Evolutionary conservation across 352 stramenopile species (phyloP).

Genomic region (Poterioochromonas sp.): DNA sequence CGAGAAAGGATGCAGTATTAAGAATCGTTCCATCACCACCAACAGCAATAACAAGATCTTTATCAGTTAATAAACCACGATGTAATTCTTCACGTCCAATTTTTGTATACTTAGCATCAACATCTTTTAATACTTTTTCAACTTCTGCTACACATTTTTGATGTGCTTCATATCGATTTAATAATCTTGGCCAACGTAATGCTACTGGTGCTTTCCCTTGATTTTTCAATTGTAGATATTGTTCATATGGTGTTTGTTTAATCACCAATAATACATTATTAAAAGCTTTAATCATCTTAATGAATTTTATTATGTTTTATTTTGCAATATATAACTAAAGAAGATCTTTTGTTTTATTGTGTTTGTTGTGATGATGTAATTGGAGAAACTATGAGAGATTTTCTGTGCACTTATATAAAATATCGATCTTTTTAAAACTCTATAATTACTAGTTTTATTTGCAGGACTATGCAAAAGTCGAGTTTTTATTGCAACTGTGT

Average conservation of each 20-base stretch:
- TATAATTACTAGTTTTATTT: too few relatives aligned
- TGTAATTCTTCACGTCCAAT: constrained; percentile 70
- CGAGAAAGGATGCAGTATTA: constrained; percentile 51
- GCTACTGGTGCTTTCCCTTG: constrained; percentile 66
- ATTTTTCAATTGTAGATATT: constrained; percentile 65
- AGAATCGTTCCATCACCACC: constrained; percentile 69
- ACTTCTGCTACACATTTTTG: constrained; percentile 64
- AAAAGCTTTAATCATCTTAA: constrained; percentile 34
- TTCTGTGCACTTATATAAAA: too few relatives aligned
- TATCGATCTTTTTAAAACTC: too few relatives aligned
- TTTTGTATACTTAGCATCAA: constrained; percentile 57
- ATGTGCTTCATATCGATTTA: constrained; percentile 58
- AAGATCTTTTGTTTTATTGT: too few relatives aligned
- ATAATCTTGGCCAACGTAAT: constrained; percentile 59
- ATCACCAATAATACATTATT: constrained; percentile 62
- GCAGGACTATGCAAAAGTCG: too few relatives aligned
- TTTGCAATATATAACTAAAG: too few relatives aligned
- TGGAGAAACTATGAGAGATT: too few relatives aligned
- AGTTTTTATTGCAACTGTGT: too few relatives aligned
- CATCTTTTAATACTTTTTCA: constrained; percentile 50
- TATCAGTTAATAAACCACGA: constrained; percentile 50
- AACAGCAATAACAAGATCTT: constrained; percentile 64
- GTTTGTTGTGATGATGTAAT: too few relatives aligned
- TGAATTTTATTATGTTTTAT: too few relatives aligned
- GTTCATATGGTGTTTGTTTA: constrained; percentile 72